Evolutionary conservation across 805 yeast species (phyloP).

Genomic region (Debaryomyces tyrocola): DNA sequence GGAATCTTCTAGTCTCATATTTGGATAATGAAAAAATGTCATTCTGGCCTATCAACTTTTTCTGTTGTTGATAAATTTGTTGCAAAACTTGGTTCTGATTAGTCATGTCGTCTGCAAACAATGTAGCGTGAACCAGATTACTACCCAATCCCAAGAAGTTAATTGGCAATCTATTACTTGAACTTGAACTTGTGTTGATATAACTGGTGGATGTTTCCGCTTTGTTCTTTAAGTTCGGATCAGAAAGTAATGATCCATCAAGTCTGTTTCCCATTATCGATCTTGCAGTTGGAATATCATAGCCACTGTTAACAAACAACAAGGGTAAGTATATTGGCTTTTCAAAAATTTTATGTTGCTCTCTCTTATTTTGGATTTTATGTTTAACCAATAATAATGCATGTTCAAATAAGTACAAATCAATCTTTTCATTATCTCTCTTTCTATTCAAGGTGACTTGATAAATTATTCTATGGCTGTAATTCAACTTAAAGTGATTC

Average conservation of each 20-base stretch:
- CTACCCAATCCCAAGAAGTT: slow-evolving; percentile 55
- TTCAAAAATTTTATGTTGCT: slow-evolving; percentile 87
- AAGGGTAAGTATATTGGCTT: slow-evolving; percentile 83
- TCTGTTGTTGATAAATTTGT: slow-evolving; percentile 78
- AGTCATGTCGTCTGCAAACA: slow-evolving; percentile 52
- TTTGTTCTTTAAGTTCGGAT: slow-evolving; percentile 28
- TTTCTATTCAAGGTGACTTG: slow-evolving; percentile 71
- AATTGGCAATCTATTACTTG: slow-evolving; percentile 44
- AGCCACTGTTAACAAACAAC: slow-evolving; percentile 70
- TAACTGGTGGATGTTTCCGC: slow-evolving; percentile 25
- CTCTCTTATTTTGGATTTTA: slow-evolving; percentile 84
- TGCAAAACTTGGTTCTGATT: slow-evolving; percentile 81
- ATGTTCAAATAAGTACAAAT: slow-evolving; percentile 85
- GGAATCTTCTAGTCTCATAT: slow-evolving; percentile 73
- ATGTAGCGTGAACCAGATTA: slow-evolving; percentile 53
- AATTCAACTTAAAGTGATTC: slow-evolving; percentile 80
- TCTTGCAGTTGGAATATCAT: slow-evolving; percentile 67
- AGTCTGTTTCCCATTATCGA: slow-evolving; percentile 37
- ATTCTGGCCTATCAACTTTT: slow-evolving; percentile 63
- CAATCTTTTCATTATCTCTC: slow-evolving; percentile 78
- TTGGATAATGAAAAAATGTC: slow-evolving; percentile 80
- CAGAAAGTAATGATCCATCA: slow-evolving; percentile 38
- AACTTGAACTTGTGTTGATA: slow-evolving; percentile 24
- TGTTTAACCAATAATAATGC: slow-evolving; percentile 81
- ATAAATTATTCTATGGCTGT: slow-evolving; percentile 78